Evolutionary conservation across 352 stramenopile species (phyloP).

Genomic region (Globisporangium nagaii): DNA sequence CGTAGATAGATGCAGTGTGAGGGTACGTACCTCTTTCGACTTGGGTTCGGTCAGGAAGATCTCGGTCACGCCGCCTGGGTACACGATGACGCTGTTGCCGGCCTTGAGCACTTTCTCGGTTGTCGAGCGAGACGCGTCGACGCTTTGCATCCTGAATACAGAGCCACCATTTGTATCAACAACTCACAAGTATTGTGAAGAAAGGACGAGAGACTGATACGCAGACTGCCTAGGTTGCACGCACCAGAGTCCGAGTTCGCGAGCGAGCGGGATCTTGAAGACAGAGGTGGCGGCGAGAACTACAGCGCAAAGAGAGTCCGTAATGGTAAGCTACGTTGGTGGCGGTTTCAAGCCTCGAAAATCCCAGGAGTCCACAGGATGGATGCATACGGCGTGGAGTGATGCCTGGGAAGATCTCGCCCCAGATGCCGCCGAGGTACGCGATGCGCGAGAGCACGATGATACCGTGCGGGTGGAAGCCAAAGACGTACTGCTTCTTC

Average conservation of each 20-base stretch:
- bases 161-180: constrained; percentile 7
- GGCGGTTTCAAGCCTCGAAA: no score
- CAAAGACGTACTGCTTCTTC: constrained; percentile 71
- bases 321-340: no score
- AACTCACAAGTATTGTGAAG: background rate
- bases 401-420: constrained; percentile 61
- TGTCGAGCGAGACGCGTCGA: constrained; percentile 35
- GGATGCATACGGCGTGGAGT: constrained; percentile 30
- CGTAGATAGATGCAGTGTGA: no score
- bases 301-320: no score
- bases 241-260: constrained; percentile 63
- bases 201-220: background rate
- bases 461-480: constrained; percentile 71
- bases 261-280: constrained; percentile 60
- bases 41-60: constrained; percentile 43
- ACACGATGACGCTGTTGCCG: constrained; percentile 37
- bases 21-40: constrained; percentile 46
- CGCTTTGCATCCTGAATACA: constrained; percentile 15
- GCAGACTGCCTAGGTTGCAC: background rate
- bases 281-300: constrained; percentile 59
- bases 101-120: constrained; percentile 33
- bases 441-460: constrained; percentile 69
- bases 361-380: no score
- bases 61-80: constrained; percentile 33
- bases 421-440: constrained; percentile 61